phyloP scores from a whole-genome alignment of 176 grass and related monocot genomes.

The Musa troglodytarum region DNA sequence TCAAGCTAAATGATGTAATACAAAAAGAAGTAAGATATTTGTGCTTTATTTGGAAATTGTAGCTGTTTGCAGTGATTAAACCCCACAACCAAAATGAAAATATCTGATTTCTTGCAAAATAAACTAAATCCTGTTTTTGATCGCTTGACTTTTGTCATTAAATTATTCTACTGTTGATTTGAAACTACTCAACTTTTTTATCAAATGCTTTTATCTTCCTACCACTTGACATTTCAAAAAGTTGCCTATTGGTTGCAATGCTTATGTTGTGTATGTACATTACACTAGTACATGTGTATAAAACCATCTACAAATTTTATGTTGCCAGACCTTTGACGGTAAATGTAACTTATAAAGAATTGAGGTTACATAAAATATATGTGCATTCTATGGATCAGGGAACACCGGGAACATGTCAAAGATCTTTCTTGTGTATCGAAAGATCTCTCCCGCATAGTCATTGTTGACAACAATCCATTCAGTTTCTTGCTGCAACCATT shows the following conservation, averaged over 20 bases:
- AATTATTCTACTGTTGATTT: too few species aligned
- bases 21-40: not conserved
- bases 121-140: not conserved
- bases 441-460: constrained; percentile 59
- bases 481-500: constrained; percentile 91
- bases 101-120: not conserved
- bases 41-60: not conserved
- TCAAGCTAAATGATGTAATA: not conserved
- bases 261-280: too few species aligned
- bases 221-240: too few species aligned
- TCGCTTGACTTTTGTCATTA: not conserved
- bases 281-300: too few species aligned
- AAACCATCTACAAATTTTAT: too few species aligned
- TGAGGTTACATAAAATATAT: not conserved
- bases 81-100: not conserved
- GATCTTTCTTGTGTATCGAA: constrained; percentile 85
- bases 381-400: constrained; percentile 39
- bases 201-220: too few species aligned
- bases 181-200: too few species aligned
- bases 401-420: constrained; percentile 93
- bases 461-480: constrained; percentile 97
- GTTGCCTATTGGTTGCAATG: too few species aligned
- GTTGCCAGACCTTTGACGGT: too few species aligned
- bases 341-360: not conserved
- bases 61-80: not conserved